Conservation (phyloP, 1,284 basidiomycete species). For the Caloboletus inedulis region DNA sequence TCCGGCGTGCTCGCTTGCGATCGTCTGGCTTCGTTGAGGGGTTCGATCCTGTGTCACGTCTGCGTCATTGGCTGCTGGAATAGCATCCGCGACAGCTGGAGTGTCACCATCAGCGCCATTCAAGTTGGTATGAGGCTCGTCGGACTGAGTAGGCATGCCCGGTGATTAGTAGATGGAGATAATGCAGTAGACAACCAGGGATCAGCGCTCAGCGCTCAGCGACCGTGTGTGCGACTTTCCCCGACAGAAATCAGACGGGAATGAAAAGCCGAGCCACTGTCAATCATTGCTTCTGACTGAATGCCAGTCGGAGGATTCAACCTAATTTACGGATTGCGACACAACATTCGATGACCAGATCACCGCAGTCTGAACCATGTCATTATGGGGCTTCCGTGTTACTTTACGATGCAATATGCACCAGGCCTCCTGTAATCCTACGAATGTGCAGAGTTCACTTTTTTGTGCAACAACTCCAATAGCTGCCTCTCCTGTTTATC, state of each 20-base stretch:
- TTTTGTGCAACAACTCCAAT: slow-evolving; percentile 38
- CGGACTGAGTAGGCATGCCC: slow-evolving; percentile 13
- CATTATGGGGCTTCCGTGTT: not conserved
- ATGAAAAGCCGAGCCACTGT: not conserved
- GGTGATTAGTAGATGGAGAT: not conserved
- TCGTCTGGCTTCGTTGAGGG: slow-evolving; percentile 5
- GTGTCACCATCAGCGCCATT: not conserved
- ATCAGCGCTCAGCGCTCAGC: no score
- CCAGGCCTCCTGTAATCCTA: not conserved
- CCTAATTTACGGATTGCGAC: no score
- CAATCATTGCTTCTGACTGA: not conserved
- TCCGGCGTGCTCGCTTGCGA: not conserved
- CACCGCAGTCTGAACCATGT: not conserved
- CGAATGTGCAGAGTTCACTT: slow-evolving; percentile 12
- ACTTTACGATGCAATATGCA: not conserved
- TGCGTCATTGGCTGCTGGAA: not conserved
- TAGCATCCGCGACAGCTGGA: not conserved
- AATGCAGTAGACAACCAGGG: not conserved
- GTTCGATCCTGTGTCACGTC: not conserved
- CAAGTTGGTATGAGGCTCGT: not conserved
- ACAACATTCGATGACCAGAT: not conserved
- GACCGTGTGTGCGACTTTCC: not conserved
- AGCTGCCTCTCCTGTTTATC: slow-evolving; percentile 48
- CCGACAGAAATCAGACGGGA: not conserved
- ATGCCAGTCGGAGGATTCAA: no score